Evolutionary conservation across 2,329 filamentous ascomycete species (phyloP), one percentile per base, ranked within the genome.

Genomic region (Coniochaeta hoffmannii): DNA sequence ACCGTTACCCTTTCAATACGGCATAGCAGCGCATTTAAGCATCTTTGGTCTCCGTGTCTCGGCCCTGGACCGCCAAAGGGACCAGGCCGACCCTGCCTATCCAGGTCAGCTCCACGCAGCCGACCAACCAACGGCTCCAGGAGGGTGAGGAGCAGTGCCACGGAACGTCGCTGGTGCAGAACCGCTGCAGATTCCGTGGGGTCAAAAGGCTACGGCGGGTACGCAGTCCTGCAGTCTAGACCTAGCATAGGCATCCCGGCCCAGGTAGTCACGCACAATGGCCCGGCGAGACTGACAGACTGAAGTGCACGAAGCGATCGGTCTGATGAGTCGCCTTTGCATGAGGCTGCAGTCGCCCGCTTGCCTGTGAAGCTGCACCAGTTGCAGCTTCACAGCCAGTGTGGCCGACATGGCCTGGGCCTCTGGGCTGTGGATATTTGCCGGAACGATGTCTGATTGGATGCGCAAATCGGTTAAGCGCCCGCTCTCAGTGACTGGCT

Each of bases 331-430:
- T n/a, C n/a, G 34, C 57, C 55, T 57, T 53, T 58, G 55, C 49
- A 56, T 55, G 55, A 58, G 50, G 55, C 53, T 28, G 41, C 41
- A 56, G 55, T 59, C 53, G 57, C 60, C 55, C 60, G 56, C 56
- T 61, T 28, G 24, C 7, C 41, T 28, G 49, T 41, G 22, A 32
- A 46, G 41, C 22, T 44, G 15, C 36, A 41, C 14, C 34, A 19
- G 49, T 51, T 19, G 49, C 19, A 51, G 32, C 14, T 46, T 46
- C 12, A n/a, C 24, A 26, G 38, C 10, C 36, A 10, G 8, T 15
- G 4, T 35, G 34, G 12, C 10, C 10, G 34, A 35, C 12, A 14
- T 35, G 34, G 14, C n/a, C 41, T 46, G n/a, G n/a, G n/a, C n/a
- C n/a, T n/a, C n/a, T n/a, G n/a, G n/a, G n/a, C n/a, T 46, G 41